Base-by-base conservation (phyloP, 192 early-diverging fungal genomes). In the Mortierella claussenii region DNA sequence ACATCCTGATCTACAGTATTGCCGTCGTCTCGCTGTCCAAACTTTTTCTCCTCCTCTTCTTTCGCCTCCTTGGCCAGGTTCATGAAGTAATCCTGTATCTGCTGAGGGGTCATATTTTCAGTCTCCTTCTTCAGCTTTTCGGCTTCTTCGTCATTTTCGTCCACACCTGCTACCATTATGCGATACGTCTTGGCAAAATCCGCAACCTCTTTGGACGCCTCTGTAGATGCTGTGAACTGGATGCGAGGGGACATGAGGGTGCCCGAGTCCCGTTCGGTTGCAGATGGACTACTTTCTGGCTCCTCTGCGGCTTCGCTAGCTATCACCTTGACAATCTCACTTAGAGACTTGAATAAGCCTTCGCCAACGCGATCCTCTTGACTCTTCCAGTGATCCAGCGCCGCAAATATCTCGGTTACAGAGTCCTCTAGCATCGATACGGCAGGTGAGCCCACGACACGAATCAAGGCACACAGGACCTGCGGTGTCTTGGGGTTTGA, bases 381-480 rank as follows among this genome's bases (percentile, higher is more conserved):
- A 44, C 36, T 56, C 67, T 81, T 76, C 71, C 82, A 84, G 12
- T 69, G 50, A 58, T 86, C 85, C 44, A 88, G 50, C 27, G 82
- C 87, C 48, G 85, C 85, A 57, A 85, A 88, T 23, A 86, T 83
- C 32, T 88, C 87, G 17, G 79, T 71, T 3, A 88, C 70, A 9
- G 83, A 80, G 40, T 88, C 87, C 43, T 84, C 79, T 13, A 88
- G 42, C 71, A 81, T 85, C 7, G 65, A 45, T 13, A 88, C 45
- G 4, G 79, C 71, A 26, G 59, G 55, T 1, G 60, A 34, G 15
- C 85, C 85, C 21, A 78, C 85, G 3, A 86, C 55, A 33, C 69
- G 75, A n/a, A 88, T 71, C 23, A 88, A 43, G 1, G 85, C 71
- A 31, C 68, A 82, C 3, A 88, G 65, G 9, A 88, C 85, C 34